Evolutionary conservation across 495 filamentous ascomycete species (phyloP).

Genomic region (Penicillium bovifimosum): DNA sequence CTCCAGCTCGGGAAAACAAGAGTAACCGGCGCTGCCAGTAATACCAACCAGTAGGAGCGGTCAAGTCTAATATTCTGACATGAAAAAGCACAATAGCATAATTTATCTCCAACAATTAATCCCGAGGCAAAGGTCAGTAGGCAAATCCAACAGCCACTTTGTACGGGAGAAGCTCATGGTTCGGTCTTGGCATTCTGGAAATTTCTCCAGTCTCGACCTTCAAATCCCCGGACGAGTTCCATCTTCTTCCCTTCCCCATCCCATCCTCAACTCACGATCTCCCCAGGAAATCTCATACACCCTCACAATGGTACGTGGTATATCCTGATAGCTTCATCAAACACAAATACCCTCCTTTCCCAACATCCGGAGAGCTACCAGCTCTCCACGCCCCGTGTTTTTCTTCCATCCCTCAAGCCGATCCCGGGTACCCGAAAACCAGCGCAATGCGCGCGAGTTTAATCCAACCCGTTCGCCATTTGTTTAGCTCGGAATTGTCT

Average conservation of each 20-base stretch:
- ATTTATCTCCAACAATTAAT: not conserved
- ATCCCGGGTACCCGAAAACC: not conserved
- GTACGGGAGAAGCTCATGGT: constrained; percentile 22
- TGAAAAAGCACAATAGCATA: not conserved
- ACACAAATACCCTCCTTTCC: not conserved
- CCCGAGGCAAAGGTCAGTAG: not conserved
- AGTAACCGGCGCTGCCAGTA: not conserved
- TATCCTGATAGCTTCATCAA: constrained; percentile 4
- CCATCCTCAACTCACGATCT: constrained; percentile 23
- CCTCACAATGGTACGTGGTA: constrained; percentile 23
- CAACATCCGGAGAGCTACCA: not conserved
- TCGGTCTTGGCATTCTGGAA: constrained; percentile 52
- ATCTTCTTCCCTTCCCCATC: constrained; percentile 30
- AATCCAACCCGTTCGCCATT: not conserved
- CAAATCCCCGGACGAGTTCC: constrained; percentile 27
- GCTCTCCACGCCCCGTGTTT: constrained; percentile 3
- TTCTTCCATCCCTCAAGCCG: constrained; percentile 6
- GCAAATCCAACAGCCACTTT: not conserved
- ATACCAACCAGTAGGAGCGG: not conserved
- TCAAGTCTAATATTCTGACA: too few species aligned
- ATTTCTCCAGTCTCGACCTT: constrained; percentile 47
- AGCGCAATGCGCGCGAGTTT: not conserved
- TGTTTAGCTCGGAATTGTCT: too few species aligned
- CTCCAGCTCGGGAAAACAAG: constrained; percentile 18
- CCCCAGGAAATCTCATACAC: constrained; percentile 21